Evolutionary conservation across 176 grass and related monocot species (phyloP), one percentile per base, ranked within the genome.

Genomic region (Zea mays): DNA sequence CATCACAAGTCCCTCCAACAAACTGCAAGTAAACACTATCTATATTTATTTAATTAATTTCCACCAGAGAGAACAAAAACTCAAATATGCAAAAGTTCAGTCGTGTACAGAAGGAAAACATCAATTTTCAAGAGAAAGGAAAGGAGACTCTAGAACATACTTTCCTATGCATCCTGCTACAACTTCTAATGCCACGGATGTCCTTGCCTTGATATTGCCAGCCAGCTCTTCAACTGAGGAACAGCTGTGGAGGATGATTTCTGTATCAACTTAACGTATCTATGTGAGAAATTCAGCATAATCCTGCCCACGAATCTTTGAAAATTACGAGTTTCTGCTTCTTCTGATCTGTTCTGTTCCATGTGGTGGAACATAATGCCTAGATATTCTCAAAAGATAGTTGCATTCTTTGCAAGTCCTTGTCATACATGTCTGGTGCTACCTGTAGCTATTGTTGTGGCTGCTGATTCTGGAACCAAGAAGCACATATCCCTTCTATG

Each of bases 381-480:
- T n/a, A n/a, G n/a, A n/a, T n/a, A n/a, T n/a, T n/a, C n/a, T n/a
- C n/a, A n/a, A n/a, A n/a, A n/a, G n/a, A n/a, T n/a, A n/a, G n/a
- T n/a, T n/a, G n/a, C n/a, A n/a, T n/a, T n/a, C n/a, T n/a, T n/a
- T n/a, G n/a, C n/a, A n/a, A n/a, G n/a, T n/a, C n/a, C n/a, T n/a
- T n/a, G n/a, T n/a, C n/a, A n/a, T n/a, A n/a, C n/a, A 86, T 81
- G 60, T 89, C 83, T 15, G 86, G 72, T 81, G 83, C 76, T 78
- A 74, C 60, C 63, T 86, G 90, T 46, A 82, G 68, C 62, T 89
- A 84, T 82, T 89, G 86, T 67, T 84, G 84, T 34, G 77, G 80
- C 74, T 91, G 85, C 74, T 79, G 88, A 76, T 87, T 86, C 77
- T 84, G 82, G 41, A 78, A 83, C 72, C 73, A 83, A 66, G 86